A percentile compares a stretch with the other conserved stretches of the same genome.
phyloP scores from a whole-genome alignment of 345 rosid species.

The Eutrema yunnanense region DNA sequence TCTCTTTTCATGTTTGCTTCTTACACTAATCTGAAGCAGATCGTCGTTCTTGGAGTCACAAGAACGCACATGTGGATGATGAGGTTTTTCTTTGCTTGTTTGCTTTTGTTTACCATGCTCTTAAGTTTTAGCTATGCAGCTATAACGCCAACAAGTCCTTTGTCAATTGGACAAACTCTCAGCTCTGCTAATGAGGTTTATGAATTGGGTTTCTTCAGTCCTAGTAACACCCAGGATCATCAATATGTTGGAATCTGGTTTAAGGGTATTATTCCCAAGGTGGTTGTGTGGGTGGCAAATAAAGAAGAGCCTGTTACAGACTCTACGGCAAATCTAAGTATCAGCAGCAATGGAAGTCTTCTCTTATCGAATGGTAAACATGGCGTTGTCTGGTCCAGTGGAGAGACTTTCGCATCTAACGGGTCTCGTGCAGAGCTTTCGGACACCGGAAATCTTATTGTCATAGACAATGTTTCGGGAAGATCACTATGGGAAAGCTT shows the following conservation, averaged over 20 bases:
- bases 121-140: background rate
- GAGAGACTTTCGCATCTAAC: background rate
- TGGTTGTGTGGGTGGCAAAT: slow-evolving; percentile 48
- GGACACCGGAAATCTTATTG: slow-evolving; percentile 48
- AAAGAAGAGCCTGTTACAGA: slow-evolving; percentile 32
- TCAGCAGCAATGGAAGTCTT: slow-evolving; percentile 27
- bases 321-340: slow-evolving; percentile 4
- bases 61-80: background rate
- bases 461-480: slow-evolving; percentile 27
- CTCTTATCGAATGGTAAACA: background rate
- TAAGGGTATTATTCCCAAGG: slow-evolving; percentile 2
- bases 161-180: slow-evolving; percentile 17
- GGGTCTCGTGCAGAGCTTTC: slow-evolving; percentile 42
- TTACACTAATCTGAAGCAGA: background rate
- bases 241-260: slow-evolving; percentile 40
- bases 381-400: slow-evolving; percentile 25
- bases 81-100: background rate
- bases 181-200: slow-evolving; percentile 16
- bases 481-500: slow-evolving; percentile 28
- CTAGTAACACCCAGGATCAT: background rate
- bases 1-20: background rate
- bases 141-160: slow-evolving; percentile 7
- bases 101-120: background rate
- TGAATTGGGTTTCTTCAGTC: slow-evolving; percentile 35
- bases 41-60: background rate